Evolutionary conservation across 2,329 filamentous ascomycete species (phyloP).

Genomic region (Hortaea werneckii): DNA sequence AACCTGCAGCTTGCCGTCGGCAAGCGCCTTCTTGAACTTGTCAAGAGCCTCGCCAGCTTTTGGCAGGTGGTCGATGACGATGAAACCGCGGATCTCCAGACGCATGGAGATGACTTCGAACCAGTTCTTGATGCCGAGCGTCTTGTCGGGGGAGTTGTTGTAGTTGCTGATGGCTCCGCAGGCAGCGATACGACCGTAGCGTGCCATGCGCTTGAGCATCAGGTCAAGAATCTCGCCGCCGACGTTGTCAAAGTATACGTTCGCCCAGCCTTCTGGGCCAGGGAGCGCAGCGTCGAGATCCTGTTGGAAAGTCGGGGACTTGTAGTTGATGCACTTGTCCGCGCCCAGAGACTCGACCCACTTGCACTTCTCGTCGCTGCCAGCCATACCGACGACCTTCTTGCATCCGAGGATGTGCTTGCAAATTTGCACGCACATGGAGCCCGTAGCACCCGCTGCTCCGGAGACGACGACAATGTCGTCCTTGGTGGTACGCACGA

Average conservation of each 20-base stretch:
- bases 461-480: constrained; percentile 70
- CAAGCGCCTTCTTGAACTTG: constrained; percentile 20
- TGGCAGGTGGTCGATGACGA: constrained; percentile 22
- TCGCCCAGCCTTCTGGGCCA: constrained; percentile 30
- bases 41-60: constrained; percentile 14
- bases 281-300: constrained; percentile 49
- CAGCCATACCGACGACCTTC: constrained; percentile 56
- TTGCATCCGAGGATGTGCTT: constrained; percentile 52
- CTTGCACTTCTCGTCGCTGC: constrained; percentile 55
- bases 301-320: constrained; percentile 49
- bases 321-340: constrained; percentile 60
- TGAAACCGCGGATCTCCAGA: constrained; percentile 25
- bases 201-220: constrained; percentile 53
- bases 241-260: constrained; percentile 50
- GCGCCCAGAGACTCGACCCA: constrained; percentile 57
- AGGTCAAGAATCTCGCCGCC: constrained; percentile 57
- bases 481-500: constrained; percentile 57
- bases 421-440: constrained; percentile 66
- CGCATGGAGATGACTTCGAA: constrained; percentile 27
- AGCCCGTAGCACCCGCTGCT: constrained; percentile 69
- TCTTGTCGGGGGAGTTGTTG: constrained; percentile 41
- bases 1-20: constrained; percentile 37
- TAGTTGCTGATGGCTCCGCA: constrained; percentile 64
- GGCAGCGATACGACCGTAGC: constrained; percentile 54
- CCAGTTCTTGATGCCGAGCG: constrained; percentile 27